Evolutionary conservation across 1,139 yeast genomes (phyloP), one percentile per base, ranked within the genome.

Genomic region (Diutina sp.): DNA sequence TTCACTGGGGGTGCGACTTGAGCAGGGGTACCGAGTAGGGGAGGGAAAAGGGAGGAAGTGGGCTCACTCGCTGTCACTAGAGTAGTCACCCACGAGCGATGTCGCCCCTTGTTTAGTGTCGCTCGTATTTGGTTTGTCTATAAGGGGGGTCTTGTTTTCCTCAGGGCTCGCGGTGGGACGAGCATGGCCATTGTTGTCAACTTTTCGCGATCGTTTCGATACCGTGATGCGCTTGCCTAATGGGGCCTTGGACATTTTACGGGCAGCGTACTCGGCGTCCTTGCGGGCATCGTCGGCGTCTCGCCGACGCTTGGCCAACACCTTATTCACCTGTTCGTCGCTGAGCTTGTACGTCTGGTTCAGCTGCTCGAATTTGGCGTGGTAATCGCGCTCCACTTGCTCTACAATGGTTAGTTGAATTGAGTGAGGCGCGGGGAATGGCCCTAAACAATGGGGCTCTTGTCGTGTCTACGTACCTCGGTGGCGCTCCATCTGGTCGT

Each of bases 321-420:
- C 65, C 67, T 41, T 72, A 41, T 62, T 60, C 8, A 70, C 62
- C 7, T 76, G 70, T 50, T 67, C 66, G 16, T 66, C 69, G 57
- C 69, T 71, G 51, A 76, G 60, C 57, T 71, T 72, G 57, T 73
- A 72, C 0, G 76, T 66, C 0, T 78, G 72, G 59, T 74, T 76
- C 30, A 68, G 69, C 1, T 68, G 65, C 55, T 72, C 76, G 56
- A 74, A 58, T 58, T 67, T 66, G 51, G 67, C 65, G 58, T 69
- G 72, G 56, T 68, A 69, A 55, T 74, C 77, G 41, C 67, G 61
- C 55, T 72, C 71, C 56, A 65, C 67, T 54, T 66, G 57, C 48
- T 64, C 73, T 69, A 54, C 7, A 30, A 16, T 8, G n/a, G 53
- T 50, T 50, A 50, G 53, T 50, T 32, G 18, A 29, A 14, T n/a